Base-by-base conservation (phyloP, 495 filamentous ascomycete genomes). In the Chaetomium tenue region DNA sequence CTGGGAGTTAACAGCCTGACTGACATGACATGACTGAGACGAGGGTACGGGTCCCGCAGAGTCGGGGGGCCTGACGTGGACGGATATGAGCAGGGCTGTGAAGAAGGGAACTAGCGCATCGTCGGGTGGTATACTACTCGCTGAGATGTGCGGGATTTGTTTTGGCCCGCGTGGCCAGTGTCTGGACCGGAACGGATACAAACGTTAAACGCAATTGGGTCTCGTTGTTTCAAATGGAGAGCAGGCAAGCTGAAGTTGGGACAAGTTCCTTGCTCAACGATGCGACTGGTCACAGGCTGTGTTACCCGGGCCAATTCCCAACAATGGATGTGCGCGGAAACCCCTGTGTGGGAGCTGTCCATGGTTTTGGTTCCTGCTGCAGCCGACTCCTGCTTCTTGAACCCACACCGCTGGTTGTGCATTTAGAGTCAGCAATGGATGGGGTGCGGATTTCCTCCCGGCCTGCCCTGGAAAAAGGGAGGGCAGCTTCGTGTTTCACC, bases 351-450 rank as follows among this genome's bases (percentile, higher is more conserved):
- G n/a, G 26, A 37, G 33, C 9, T 40, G 53, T 40, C 15, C 20
- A 40, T 40, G 51, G 51, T 5, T 60, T 28, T 33, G 22, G 2
- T 6, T 47, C 9, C 25, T n/a, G 23, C 33, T 30, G 50, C 60
- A 46, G 60, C 48, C 50, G 46, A 5, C 30, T 37, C 55, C 55
- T 60, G 37, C 63, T 55, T 54, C 18, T 47, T 37, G 40, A 44
- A 60, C 26, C 9, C 39, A 65, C 63, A 65, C 63, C 56, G 63
- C 63, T 65, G 25, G 30, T 65, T 56, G 51, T 37, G 33, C 9
- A 37, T 37, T 37, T 11, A 12, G 33, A 37, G 33, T 37, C 33
- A 9, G 33, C 5, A 9, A 9, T 37, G 33, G 8, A 37, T 37
- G 6, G 33, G 11, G 33, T 5, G 33, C 33, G 33, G 33, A 37